Base-by-base conservation (phyloP, 352 stramenopile genomes). In the Globisporangium uncinulatum region DNA sequence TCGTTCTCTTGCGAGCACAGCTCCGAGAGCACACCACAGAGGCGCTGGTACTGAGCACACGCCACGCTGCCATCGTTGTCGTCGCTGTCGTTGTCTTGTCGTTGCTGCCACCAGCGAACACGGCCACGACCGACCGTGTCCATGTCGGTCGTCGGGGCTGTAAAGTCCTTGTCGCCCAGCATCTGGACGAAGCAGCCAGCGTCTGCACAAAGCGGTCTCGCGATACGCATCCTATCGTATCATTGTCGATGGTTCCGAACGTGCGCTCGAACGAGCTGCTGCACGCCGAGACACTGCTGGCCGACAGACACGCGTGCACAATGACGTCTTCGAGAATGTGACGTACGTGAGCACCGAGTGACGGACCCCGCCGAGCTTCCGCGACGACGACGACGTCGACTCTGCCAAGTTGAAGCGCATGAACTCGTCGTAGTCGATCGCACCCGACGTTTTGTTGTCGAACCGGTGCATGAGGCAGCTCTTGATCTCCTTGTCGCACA, bases 211-310 rank as follows among this genome's bases (percentile, higher is more conserved):
- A 91, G 34, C 72, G 63, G 15, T 49, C 66, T 17, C 48, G 52
- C 20, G 79, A 51, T 4, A 93, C 56, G 21, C 73, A 66, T 4
- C 83, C 80, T 1, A 66, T 79, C 2, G 70, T 80, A 6, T 89
- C 76, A 46, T 89, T 88, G 66, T 93, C 83, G 15, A 90, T 76
- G 44, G 90, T 93, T 15, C 64, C 71, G 60, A 90, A 90, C 80
- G 87, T 93, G 39, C 83, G 71, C 45, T 89, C 87, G 19, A 93
- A 57, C 13, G 82, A 87, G 15, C 65, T 71, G 54, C 78, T 87
- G 52, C 83, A 93, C 0, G 73, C 70, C 15, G 47, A 58, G 20
- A 76, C 65, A 17, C 69, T 85, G 37, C 62, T 59, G 2, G 56
- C 47, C 0, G 75, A 79, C 5, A 93, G 67, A 9, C 65, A 51